A percentile compares a stretch with the other conserved stretches of the same genome.
phyloP scores from a whole-genome alignment of 2,329 filamentous ascomycete genomes.

The Calonectria pauciramosa region DNA sequence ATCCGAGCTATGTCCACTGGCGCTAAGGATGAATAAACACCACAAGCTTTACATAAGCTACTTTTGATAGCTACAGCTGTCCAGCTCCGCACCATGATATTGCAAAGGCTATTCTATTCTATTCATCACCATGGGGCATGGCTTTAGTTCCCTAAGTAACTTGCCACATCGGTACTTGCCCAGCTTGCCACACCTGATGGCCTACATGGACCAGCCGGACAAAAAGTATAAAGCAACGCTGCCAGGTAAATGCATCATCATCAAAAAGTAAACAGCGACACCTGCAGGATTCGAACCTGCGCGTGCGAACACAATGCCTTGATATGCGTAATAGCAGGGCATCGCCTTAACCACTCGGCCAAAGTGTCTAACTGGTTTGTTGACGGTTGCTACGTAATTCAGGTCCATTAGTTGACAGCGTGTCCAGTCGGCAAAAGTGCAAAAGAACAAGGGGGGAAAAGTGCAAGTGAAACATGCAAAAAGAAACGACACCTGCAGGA shows the following conservation, averaged over 20 bases:
- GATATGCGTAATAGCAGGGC: constrained; percentile 20
- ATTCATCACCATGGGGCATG: background rate
- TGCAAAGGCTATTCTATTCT: rapidly evolving
- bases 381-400: background rate
- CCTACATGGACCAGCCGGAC: too few species aligned
- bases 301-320: constrained; percentile 25
- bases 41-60: background rate
- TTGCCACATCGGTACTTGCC: background rate
- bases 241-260: background rate
- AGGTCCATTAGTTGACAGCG: background rate
- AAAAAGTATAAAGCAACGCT: background rate
- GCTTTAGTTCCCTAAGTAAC: background rate
- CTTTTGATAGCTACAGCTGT: background rate
- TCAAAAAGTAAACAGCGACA: constrained; percentile 12
- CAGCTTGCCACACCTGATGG: too few species aligned
- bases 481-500: constrained; percentile 25
- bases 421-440: background rate
- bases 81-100: background rate
- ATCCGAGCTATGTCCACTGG: background rate
- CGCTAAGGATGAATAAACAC: background rate
- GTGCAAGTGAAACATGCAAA: background rate
- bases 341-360: constrained; percentile 26
- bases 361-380: constrained; percentile 12
- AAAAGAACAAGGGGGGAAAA: background rate
- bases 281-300: constrained; percentile 26